Conservation (phyloP, 352 stramenopile species). For the Elongisporangium prolatum region DNA sequence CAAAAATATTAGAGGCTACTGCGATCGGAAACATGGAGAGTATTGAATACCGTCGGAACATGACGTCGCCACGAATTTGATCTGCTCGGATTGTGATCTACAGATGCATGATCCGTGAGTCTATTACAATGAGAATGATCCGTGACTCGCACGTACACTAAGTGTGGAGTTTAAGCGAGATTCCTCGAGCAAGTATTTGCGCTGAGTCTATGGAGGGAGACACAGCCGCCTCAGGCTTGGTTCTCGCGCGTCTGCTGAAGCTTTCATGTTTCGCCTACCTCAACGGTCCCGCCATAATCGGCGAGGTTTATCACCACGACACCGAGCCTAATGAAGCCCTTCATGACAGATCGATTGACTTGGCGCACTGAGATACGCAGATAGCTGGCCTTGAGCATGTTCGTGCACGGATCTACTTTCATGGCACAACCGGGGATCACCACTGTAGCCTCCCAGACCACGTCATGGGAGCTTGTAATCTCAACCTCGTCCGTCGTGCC, state of each 20-base stretch:
- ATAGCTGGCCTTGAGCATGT: constrained; percentile 19
- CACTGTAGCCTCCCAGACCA: constrained; percentile 20
- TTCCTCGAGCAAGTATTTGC: constrained; percentile 27
- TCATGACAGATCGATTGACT: constrained; percentile 7
- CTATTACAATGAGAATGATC: too few relatives aligned
- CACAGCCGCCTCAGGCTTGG: not conserved
- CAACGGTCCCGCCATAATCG: constrained; percentile 21
- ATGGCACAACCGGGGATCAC: constrained; percentile 15
- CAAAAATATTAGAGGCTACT: too few relatives aligned
- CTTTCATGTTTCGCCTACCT: constrained; percentile 6
- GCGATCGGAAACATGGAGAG: too few relatives aligned
- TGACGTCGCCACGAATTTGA: constrained; percentile 28
- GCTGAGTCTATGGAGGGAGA: constrained; percentile 3
- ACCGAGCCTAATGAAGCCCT: constrained; percentile 18
- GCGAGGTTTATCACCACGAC: constrained; percentile 28
- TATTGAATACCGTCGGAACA: constrained; percentile 19
- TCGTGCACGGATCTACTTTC: constrained; percentile 17
- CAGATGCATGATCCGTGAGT: not conserved
- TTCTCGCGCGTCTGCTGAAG: not conserved
- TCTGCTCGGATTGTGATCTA: constrained; percentile 24
- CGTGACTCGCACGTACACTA: constrained; percentile 11
- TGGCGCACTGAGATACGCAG: constrained; percentile 28
- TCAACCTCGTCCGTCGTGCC: constrained; percentile 13
- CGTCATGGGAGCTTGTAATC: constrained; percentile 17
- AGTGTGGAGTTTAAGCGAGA: constrained; percentile 34